Evolutionary conservation across 257 asterid species (phyloP), one percentile per base, ranked within the genome.

Genomic region (Petunia secreta): DNA sequence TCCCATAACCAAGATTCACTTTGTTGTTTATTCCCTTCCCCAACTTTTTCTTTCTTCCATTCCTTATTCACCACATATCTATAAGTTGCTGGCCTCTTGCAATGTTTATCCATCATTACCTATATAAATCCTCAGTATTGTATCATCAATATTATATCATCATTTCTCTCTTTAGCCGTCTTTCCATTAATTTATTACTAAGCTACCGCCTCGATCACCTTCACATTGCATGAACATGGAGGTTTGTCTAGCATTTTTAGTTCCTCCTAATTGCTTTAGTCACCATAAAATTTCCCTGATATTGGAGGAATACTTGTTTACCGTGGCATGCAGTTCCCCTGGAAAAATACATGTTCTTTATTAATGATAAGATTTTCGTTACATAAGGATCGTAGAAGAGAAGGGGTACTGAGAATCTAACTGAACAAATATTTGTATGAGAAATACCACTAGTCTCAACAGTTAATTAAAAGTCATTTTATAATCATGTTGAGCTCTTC

Each of bases 1-100:
- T 69, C 58, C 10, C 76, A 69, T 44, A 80, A 76, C 80, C 85
- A 67, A 87, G 86, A 85, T 85, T 85, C 89, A 80, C 86, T 84
- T 87, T 85, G 76, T 11, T 46, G 59, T 69, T 69, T 69, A 69
- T 69, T 69, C 77, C 59, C 76, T 55, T 55, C 8, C 58, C 64
- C 13, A 6, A 69, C 76, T 68, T 9, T 13, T 36, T 79, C 67
- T 11, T 48, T 75, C 73, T 44, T 75, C 59, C 74, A 83, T 44
- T 38, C 74, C 83, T 44, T 38, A 13, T 59, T 39, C 15, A 37
- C 69, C 36, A 44, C 16, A 68, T 10, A 63, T 8, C 43, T 2
- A 3, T 65, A 15, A 3, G 16, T 46, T 69, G 40, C 5, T 41
- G 25, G 25, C 46, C 53, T 14, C 16, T 44, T 8, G 58, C 76